Conservation (phyloP, 2,329 filamentous ascomycete genomes). For the Mollisia scopiformis region DNA sequence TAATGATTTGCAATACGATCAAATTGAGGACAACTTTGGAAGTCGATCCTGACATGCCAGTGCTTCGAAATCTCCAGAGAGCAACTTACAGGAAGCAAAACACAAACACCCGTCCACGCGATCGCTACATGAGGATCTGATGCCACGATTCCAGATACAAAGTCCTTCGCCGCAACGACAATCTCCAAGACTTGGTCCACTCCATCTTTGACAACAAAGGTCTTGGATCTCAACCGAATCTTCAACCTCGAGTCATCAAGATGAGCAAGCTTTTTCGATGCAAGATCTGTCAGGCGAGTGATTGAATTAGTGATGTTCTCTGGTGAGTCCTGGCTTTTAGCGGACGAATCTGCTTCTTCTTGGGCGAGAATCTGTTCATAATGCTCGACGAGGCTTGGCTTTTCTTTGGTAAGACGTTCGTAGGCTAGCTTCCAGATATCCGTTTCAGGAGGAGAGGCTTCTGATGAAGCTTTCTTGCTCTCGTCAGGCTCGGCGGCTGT, state of each 20-base stretch:
- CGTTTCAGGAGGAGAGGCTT: background rate
- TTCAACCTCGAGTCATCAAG: slow-evolving; percentile 3
- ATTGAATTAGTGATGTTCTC: background rate
- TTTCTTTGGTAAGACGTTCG: background rate
- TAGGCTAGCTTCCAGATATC: background rate
- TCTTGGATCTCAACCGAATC: background rate
- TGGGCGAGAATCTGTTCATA: background rate
- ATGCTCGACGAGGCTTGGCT: background rate
- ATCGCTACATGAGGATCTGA: background rate
- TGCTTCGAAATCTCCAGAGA: too few species aligned
- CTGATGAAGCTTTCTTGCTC: background rate
- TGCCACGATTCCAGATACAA: background rate
- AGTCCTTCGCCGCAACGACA: background rate
- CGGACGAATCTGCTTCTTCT: background rate
- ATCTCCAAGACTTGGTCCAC: background rate
- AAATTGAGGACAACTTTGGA: too few species aligned
- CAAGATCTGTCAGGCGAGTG: background rate
- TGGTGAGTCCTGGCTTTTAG: background rate
- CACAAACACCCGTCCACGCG: background rate
- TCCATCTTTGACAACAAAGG: background rate
- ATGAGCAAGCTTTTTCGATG: background rate
- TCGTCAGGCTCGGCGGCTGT: background rate
- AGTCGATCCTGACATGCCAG: too few species aligned
- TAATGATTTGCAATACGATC: too few species aligned
- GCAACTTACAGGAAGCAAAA: background rate